Conservation (phyloP, 305 asterid genomes). For the Coffea humblotiana region DNA sequence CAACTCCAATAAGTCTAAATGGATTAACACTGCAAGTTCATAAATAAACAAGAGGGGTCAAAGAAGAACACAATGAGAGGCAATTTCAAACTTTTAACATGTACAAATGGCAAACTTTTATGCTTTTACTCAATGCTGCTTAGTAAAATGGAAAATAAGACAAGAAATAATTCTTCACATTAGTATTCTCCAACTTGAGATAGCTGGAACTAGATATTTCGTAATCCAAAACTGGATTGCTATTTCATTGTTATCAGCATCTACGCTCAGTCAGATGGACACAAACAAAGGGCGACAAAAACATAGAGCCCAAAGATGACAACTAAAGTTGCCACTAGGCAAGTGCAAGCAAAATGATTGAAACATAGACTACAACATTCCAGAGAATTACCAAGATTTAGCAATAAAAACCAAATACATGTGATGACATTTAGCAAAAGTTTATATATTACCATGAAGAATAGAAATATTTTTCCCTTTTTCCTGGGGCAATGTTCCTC, state of each 20-base stretch:
- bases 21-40: conserved; percentile 76
- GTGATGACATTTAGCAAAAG: not conserved
- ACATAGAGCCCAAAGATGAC: not conserved
- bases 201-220: not conserved
- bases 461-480: not conserved
- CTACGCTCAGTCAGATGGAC: not conserved
- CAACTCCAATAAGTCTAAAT: conserved; percentile 94
- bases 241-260: not conserved
- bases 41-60: not conserved
- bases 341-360: not conserved
- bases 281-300: not conserved
- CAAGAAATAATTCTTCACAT: not conserved
- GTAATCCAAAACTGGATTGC: not conserved
- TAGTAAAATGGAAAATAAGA: too few relatives aligned
- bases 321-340: not conserved
- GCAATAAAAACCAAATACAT: not conserved
- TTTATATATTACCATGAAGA: not conserved
- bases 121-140: not conserved
- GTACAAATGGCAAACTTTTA: not conserved
- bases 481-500: too few relatives aligned
- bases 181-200: not conserved
- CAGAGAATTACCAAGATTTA: not conserved
- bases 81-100: not conserved
- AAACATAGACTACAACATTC: not conserved
- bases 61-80: conserved; percentile 9